Percentiles rank a stretch among this genome's conserved stretches.
These are phyloP conservation scores for Dactylellina leptospora DNA, from an alignment of 2,329 filamentous ascomycete genomes.

Conservation along the genomic window DNA sequence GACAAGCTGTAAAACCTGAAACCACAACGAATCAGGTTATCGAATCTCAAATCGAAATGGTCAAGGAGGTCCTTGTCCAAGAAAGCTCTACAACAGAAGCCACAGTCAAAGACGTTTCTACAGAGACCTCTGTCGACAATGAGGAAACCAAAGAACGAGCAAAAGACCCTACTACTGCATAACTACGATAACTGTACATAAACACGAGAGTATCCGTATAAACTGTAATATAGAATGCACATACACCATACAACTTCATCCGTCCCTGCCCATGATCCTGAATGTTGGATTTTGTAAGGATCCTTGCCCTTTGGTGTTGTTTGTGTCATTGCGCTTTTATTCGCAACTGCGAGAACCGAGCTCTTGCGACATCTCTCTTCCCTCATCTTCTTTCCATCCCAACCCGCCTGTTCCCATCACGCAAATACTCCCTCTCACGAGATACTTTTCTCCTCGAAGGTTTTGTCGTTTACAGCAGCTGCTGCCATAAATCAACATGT, in stretches of 20 bases:
- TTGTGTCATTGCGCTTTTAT: constrained; percentile 49
- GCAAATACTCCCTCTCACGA: not conserved
- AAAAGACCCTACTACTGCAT: not conserved
- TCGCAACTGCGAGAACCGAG: not conserved
- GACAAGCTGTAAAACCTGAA: not conserved
- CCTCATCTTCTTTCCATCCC: not conserved
- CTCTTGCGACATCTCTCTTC: constrained; percentile 4
- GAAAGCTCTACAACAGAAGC: not conserved
- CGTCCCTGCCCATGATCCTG: not conserved
- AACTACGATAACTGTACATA: too few species aligned
- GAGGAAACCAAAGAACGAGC: not conserved
- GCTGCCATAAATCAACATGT: constrained; percentile 60
- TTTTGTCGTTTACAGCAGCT: not conserved
- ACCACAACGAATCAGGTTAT: not conserved
- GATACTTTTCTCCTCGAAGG: not conserved
- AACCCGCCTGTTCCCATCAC: constrained; percentile 5
- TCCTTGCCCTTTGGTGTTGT: constrained; percentile 28
- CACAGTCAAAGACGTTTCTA: not conserved
- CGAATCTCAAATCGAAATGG: not conserved
- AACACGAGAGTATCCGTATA: not conserved
- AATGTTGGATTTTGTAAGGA: constrained; percentile 5
- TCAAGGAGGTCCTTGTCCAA: not conserved
- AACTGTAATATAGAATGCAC: not conserved
- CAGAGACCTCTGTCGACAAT: not conserved
- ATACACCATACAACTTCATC: not conserved